Evolutionary conservation across 306 rosid species (phyloP).

Genomic region (Begonia peltatifolia): DNA sequence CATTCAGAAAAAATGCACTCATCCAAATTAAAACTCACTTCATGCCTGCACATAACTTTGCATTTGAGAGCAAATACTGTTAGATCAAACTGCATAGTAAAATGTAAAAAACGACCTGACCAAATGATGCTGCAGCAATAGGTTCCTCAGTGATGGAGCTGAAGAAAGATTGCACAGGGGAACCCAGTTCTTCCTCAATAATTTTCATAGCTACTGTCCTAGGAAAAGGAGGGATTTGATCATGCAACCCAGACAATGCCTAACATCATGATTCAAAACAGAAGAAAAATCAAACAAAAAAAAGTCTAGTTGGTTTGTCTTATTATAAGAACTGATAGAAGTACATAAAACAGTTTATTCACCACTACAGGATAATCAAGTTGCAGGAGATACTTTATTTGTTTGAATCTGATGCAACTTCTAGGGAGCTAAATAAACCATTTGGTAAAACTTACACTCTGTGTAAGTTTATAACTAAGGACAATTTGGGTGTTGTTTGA

Average conservation of each 20-base stretch:
- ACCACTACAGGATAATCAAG: too few species aligned
- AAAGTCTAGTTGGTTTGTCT: too few species aligned
- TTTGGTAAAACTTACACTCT: too few species aligned
- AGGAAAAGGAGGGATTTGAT: constrained; percentile 88
- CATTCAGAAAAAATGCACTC: not conserved
- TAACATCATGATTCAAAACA: constrained; percentile 27
- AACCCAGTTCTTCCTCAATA: constrained; percentile 81
- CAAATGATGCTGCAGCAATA: constrained; percentile 93
- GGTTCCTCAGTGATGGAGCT: constrained; percentile 38
- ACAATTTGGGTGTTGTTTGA: too few species aligned
- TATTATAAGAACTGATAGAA: too few species aligned
- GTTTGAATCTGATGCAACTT: too few species aligned
- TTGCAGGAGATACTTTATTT: too few species aligned
- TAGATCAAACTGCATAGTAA: not conserved
- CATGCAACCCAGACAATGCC: constrained; percentile 90
- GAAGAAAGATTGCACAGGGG: constrained; percentile 57
- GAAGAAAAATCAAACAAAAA: too few species aligned
- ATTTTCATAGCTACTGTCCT: constrained; percentile 70
- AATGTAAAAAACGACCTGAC: constrained; percentile 25
- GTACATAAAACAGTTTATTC: too few species aligned
- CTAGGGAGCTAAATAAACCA: too few species aligned
- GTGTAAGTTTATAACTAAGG: too few species aligned
- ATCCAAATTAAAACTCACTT: not conserved
- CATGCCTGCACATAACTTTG: constrained; percentile 6
- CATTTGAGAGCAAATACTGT: not conserved